Evolutionary conservation across 805 yeast genomes (phyloP), one percentile per base, ranked within the genome.

Genomic region (Cyberlindnera mycetangii): DNA sequence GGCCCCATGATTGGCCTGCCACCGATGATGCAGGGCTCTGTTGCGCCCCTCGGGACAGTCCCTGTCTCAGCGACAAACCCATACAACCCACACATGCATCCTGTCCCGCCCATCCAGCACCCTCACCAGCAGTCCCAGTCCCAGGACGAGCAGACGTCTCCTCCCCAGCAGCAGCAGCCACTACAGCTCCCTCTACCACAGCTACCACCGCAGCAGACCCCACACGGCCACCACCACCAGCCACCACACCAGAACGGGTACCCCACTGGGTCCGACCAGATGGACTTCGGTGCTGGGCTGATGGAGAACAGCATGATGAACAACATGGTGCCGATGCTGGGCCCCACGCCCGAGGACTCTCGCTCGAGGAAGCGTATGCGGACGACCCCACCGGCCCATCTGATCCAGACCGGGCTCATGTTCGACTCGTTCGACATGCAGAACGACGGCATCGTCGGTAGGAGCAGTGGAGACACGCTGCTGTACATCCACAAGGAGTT

Each of bases 391-490:
- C 44, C 50, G 3, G n/a, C 38, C 7, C 41, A 39, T 32, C 14
- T 46, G 7, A 39, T 46, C 15, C 47, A 46, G 19, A 31, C 42
- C 8, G 50, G 47, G 5, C 16, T 46, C 30, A 32, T 38, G 24
- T 42, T 46, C 33, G 50, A 46, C 17, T 36, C 44, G 20, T 42
- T 42, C 39, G 50, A 46, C 2, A 28, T 46, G 28, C 50, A 42
- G 12, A 15, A 33, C 8, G 39, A 24, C 31, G 41, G 30, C 2
- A 24, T 15, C 15, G 16, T 15, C 12, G 45, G 43, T 1, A 33
- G 49, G 17, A 42, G 50, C 14, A 41, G 56, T 7, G 60, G 60
- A 4, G 59, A 56, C 15, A 53, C 60, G 2, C 44, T 54, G 7
- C 36, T 56, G 30, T 45, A 41, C 7, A 51, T 56, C 12, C 56